A percentile compares a stretch with the other conserved stretches of the same genome.
phyloP scores from a whole-genome alignment of 306 rosid genomes.

The Castanea mollissima region DNA sequence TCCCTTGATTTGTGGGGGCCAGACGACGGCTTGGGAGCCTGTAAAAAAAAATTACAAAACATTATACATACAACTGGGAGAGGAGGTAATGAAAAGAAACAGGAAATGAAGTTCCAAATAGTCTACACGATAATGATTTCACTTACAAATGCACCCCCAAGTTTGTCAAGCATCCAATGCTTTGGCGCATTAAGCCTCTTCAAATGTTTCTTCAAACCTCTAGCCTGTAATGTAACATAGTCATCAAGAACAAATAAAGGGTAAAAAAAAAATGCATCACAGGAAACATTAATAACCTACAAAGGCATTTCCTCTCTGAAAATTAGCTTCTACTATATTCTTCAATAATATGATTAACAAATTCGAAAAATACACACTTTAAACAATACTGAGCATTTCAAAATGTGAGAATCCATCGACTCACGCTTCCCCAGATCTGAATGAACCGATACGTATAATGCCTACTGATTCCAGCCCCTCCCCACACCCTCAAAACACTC shows the following conservation, averaged over 20 bases:
- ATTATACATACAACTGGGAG: neutral
- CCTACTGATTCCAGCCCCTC: neutral
- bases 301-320: neutral
- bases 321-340: neutral
- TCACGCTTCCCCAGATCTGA: neutral
- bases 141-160: constrained; percentile 55
- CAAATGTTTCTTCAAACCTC: constrained; percentile 79
- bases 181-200: constrained; percentile 89
- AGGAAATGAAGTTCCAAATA: neutral
- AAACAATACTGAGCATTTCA: neutral
- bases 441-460: neutral
- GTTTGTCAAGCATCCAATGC: constrained; percentile 88
- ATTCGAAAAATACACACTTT: neutral
- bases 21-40: constrained; percentile 94
- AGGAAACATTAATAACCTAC: neutral
- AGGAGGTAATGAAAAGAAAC: neutral
- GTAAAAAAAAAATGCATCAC: neutral
- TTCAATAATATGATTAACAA: neutral
- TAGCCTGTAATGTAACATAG: constrained; percentile 44
- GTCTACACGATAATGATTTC: neutral
- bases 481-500: too few species aligned
- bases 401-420: neutral
- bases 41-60: neutral
- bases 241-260: neutral
- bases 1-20: constrained; percentile 94